Conservation (phyloP, 495 filamentous ascomycete species). For the Articulospora tetracladia region DNA sequence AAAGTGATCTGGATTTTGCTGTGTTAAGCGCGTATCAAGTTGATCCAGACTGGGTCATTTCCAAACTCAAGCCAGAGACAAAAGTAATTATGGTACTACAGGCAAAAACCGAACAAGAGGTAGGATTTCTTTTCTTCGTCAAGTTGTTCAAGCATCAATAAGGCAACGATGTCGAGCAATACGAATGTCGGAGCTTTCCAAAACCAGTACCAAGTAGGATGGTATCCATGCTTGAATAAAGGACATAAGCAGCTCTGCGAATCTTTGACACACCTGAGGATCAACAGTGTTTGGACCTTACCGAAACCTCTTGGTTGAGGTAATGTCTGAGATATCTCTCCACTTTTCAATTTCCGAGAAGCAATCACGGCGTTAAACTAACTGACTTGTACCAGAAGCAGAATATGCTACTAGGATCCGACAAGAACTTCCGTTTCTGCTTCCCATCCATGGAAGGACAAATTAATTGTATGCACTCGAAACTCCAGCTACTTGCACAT, state of each 20-base stretch:
- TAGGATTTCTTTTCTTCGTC: constrained; percentile 10
- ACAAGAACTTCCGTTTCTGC: constrained; percentile 55
- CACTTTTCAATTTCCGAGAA: too few species aligned
- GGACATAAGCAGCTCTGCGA: too few species aligned
- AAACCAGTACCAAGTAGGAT: too few species aligned
- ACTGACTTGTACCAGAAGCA: constrained; percentile 13
- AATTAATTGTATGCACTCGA: constrained; percentile 71
- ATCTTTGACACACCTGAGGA: too few species aligned
- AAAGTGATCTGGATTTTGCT: constrained; percentile 63
- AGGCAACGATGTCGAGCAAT: too few species aligned
- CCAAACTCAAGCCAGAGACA: constrained; percentile 53
- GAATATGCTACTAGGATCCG: constrained; percentile 24
- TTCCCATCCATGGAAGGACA: constrained; percentile 71
- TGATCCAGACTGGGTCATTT: constrained; percentile 70
- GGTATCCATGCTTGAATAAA: too few species aligned
- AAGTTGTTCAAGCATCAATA: too few species aligned
- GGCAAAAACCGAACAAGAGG: constrained; percentile 45
- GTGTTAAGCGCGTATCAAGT: constrained; percentile 85
- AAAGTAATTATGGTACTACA: constrained; percentile 68
- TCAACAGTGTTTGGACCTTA: too few species aligned
- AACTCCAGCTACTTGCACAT: constrained; percentile 79
- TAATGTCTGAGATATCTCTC: too few species aligned
- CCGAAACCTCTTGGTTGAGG: too few species aligned
- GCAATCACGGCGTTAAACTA: too few species aligned
- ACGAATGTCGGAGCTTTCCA: too few species aligned